Evolutionary conservation across 257 asterid species (phyloP).

Genomic region (Anisodus acutangulus): DNA sequence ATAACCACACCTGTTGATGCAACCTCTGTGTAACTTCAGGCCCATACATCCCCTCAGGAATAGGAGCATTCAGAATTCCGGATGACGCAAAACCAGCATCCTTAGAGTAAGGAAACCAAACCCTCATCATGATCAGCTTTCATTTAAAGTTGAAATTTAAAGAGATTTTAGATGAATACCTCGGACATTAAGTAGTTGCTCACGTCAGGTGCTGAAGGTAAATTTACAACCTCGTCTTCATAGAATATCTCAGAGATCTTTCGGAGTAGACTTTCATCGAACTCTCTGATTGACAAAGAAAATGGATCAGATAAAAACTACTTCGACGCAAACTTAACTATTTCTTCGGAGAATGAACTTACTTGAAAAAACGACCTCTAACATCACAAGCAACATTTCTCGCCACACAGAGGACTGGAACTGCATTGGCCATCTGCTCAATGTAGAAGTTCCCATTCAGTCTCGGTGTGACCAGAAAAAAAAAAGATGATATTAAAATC

Average conservation of each 20-base stretch:
- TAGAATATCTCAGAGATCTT: conserved; percentile 73
- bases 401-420: conserved; percentile 95
- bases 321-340: background rate
- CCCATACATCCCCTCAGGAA: conserved; percentile 81
- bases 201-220: conserved; percentile 91
- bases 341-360: conserved; percentile 39
- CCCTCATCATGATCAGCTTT: conserved; percentile 31
- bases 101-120: conserved; percentile 42
- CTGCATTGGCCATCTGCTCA: conserved; percentile 76
- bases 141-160: conserved; percentile 21
- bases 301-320: background rate
- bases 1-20: conserved; percentile 52
- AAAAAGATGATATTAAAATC: conserved; percentile 24
- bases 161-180: conserved; percentile 47
- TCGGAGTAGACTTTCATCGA: conserved; percentile 70
- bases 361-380: conserved; percentile 95
- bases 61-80: conserved; percentile 65
- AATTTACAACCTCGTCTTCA: conserved; percentile 78
- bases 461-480: background rate
- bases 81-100: conserved; percentile 69
- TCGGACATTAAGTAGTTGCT: conserved; percentile 92
- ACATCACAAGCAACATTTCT: conserved; percentile 99
- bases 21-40: conserved; percentile 73
- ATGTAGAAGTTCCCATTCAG: conserved; percentile 30
- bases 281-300: conserved; percentile 64